phyloP scores from a whole-genome alignment of 345 rosid species.

The Geranium brycei region DNA sequence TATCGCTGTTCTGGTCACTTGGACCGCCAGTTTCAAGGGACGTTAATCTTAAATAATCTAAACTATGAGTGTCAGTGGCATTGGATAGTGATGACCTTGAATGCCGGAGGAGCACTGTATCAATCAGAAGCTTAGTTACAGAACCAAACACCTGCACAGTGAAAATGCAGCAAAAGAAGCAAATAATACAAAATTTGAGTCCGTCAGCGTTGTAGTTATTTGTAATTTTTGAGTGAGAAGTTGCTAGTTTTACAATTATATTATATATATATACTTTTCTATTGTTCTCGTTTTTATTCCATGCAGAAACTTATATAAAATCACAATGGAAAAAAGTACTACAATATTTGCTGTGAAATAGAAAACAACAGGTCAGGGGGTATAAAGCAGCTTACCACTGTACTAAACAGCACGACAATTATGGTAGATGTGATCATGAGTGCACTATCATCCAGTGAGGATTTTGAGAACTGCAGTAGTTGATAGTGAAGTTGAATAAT shows the following conservation, averaged over 20 bases:
- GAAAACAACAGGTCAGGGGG: no score
- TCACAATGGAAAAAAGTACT: no score
- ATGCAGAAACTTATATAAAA: no score
- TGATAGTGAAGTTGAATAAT: background rate
- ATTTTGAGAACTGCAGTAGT: constrained; percentile 34
- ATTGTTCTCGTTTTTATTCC: no score
- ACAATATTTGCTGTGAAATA: no score
- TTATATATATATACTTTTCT: no score
- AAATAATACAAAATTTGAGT: no score
- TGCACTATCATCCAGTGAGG: constrained; percentile 13
- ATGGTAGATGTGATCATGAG: constrained; percentile 46
- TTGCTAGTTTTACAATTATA: no score
- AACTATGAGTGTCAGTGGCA: constrained; percentile 29
- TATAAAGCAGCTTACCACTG: constrained; percentile 28
- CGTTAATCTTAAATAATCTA: constrained; percentile 39
- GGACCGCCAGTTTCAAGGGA: constrained; percentile 34
- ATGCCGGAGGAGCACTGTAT: constrained; percentile 29
- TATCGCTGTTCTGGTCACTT: constrained; percentile 14
- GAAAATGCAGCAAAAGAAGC: background rate
- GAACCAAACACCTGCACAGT: constrained; percentile 46
- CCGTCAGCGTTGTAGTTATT: no score
- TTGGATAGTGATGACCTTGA: constrained; percentile 25
- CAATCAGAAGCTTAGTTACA: constrained; percentile 46
- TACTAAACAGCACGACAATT: constrained; percentile 59
- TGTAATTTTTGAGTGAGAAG: no score